Evolutionary conservation across 2,329 filamentous ascomycete species (phyloP).

Genomic region (Lizonia empirigonia): DNA sequence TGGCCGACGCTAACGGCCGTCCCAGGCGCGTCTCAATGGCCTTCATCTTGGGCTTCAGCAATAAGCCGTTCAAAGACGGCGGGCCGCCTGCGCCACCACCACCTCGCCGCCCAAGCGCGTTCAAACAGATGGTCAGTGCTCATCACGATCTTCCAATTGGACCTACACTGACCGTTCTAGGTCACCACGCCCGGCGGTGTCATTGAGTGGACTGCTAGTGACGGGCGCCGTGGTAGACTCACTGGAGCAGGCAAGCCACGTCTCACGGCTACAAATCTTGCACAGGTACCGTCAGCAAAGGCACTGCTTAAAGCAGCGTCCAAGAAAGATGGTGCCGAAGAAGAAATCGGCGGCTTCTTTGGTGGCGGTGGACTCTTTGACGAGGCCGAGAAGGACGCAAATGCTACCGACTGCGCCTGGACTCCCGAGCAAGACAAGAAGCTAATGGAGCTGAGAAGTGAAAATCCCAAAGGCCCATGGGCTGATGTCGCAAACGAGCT

Average conservation of each 20-base stretch:
- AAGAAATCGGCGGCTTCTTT: background rate
- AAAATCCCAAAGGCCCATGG: conserved; percentile 33
- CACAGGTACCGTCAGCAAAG: conserved; percentile 18
- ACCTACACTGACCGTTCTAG: conserved; percentile 16
- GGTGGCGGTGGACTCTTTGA: background rate
- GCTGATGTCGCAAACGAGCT: conserved; percentile 37
- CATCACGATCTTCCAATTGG: accelerated
- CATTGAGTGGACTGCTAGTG: conserved; percentile 42
- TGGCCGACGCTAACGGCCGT: conserved; percentile 19
- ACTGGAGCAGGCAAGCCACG: conserved; percentile 24
- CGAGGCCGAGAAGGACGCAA: background rate
- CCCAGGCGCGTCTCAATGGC: conserved; percentile 33
- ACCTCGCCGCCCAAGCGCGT: conserved; percentile 7
- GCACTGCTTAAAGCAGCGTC: background rate
- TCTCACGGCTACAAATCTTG: conserved; percentile 22
- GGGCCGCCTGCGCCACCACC: conserved; percentile 18
- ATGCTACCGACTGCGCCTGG: background rate
- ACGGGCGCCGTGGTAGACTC: conserved; percentile 39
- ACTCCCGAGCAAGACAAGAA: conserved; percentile 50
- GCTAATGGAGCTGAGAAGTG: conserved; percentile 46
- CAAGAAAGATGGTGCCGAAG: conserved; percentile 3
- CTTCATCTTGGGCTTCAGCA: conserved; percentile 38
- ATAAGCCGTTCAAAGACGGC: conserved; percentile 37
- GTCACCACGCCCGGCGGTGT: conserved; percentile 31
- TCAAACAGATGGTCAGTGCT: conserved; percentile 22